Evolutionary conservation across 2,329 filamentous ascomycete genomes (phyloP).

Genomic region (Fusarium tjaetaba): DNA sequence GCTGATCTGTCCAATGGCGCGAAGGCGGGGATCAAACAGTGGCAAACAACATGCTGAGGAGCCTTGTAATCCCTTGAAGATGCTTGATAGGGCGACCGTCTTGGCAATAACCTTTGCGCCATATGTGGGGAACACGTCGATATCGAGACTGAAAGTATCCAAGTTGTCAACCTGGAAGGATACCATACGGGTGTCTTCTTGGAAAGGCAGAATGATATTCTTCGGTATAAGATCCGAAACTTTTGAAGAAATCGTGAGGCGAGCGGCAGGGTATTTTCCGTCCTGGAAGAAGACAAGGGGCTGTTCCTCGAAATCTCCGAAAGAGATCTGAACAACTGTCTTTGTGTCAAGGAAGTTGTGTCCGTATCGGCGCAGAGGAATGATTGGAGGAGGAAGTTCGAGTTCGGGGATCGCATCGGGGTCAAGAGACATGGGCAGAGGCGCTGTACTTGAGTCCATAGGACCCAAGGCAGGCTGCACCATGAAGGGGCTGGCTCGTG

Average conservation of each 20-base stretch:
- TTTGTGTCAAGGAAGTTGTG: conserved; percentile 99
- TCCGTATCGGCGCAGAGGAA: conserved; percentile 91
- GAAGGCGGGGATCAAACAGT: conserved; percentile 89
- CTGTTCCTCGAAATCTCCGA: conserved; percentile 78
- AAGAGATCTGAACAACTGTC: conserved; percentile 92
- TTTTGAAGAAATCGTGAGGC: conserved; percentile 96
- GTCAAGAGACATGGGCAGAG: conserved; percentile 74
- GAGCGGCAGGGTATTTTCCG: conserved; percentile 93
- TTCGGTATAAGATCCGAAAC: conserved; percentile 95
- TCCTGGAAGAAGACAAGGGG: conserved; percentile 97
- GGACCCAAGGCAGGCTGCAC: conserved; percentile 56
- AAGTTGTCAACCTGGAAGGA: conserved; percentile 97
- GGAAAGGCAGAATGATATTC: conserved; percentile 93
- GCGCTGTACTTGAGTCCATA: conserved; percentile 59
- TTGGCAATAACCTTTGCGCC: conserved; percentile 98
- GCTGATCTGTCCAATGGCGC: conserved; percentile 91
- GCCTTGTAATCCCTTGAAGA: conserved; percentile 79
- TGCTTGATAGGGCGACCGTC: conserved; percentile 87
- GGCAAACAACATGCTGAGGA: conserved; percentile 86
- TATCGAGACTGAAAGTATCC: conserved; percentile 92
- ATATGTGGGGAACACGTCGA: conserved; percentile 97
- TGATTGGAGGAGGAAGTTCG: conserved; percentile 93
- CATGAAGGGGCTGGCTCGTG: conserved; percentile 55
- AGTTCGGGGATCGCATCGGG: conserved; percentile 91
- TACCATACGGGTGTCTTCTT: conserved; percentile 92